Conservation (phyloP, 2,329 filamentous ascomycete genomes). For the Venturia aucupariae region DNA sequence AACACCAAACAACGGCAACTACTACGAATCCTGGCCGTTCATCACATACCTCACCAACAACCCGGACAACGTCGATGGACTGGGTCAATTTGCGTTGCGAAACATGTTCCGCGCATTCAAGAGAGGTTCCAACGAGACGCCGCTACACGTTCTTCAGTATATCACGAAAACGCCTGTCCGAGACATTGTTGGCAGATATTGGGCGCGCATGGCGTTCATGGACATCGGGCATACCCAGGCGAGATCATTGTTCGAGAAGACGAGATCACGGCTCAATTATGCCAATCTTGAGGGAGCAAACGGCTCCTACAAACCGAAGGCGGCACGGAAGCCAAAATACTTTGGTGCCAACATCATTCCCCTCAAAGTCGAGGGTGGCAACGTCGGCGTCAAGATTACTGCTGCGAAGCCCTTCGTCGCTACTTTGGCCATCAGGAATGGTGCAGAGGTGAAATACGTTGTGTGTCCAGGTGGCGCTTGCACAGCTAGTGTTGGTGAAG, state of each 20-base stretch:
- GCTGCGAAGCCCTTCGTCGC: slow-evolving; percentile 32
- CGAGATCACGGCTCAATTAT: slow-evolving; percentile 19
- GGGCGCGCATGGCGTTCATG: slow-evolving; percentile 45
- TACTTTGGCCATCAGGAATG: slow-evolving; percentile 31
- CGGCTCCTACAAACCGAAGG: slow-evolving; percentile 36
- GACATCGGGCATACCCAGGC: slow-evolving; percentile 40
- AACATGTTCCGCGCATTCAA: slow-evolving; percentile 34
- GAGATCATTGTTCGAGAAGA: slow-evolving; percentile 29
- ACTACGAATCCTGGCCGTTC: slow-evolving; percentile 46
- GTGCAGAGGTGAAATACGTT: slow-evolving; percentile 28
- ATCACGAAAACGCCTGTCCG: slow-evolving; percentile 29
- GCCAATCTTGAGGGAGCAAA: slow-evolving; percentile 31
- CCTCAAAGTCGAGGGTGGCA: slow-evolving; percentile 27
- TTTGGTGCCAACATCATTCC: slow-evolving; percentile 44
- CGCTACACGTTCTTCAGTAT: slow-evolving; percentile 38
- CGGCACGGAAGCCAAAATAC: slow-evolving; percentile 36
- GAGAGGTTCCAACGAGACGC: slow-evolving; percentile 40
- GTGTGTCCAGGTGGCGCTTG: not conserved
- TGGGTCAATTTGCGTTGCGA: slow-evolving; percentile 19
- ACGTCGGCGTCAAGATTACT: slow-evolving; percentile 26
- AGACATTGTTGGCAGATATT: slow-evolving; percentile 40
- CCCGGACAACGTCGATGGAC: slow-evolving; percentile 32
- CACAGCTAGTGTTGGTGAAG: not conserved
- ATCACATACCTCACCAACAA: slow-evolving; percentile 41
- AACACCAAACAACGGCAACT: slow-evolving; percentile 29